Conservation (phyloP, 495 filamentous ascomycete genomes). For the Penicillium cosmopolitanum region DNA sequence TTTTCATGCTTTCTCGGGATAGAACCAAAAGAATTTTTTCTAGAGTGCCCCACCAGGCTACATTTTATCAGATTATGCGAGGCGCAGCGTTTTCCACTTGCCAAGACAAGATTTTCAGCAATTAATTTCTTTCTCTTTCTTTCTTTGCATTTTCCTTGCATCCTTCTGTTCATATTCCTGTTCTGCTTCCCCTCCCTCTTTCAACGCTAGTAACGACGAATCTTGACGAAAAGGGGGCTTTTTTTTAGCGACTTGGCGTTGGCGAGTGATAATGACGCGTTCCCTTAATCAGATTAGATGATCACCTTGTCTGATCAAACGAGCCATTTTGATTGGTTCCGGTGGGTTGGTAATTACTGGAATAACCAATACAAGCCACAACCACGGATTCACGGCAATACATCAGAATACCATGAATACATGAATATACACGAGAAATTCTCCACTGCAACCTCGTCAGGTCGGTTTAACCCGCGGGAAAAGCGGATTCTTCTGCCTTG, state of each 20-base stretch:
- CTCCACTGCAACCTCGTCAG: too few relatives aligned
- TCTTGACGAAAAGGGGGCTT: too few relatives aligned
- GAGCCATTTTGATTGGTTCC: background rate
- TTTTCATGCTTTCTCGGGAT: background rate
- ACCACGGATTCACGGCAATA: background rate
- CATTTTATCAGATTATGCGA: constrained; percentile 20
- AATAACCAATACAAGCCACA: background rate
- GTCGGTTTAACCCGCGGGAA: too few relatives aligned
- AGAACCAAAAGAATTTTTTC: constrained; percentile 6
- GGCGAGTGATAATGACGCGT: background rate
- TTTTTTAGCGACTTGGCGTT: constrained; percentile 10
- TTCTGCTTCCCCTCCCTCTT: background rate
- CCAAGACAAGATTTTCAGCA: background rate
- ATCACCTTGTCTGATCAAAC: constrained; percentile 38
- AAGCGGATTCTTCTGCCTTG: too few relatives aligned
- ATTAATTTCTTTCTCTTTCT: background rate
- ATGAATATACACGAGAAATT: background rate
- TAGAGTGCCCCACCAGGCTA: background rate
- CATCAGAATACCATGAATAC: background rate
- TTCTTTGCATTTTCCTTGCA: background rate
- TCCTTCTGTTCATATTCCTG: background rate
- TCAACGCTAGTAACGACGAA: background rate
- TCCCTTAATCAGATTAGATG: constrained; percentile 38
- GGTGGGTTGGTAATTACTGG: background rate
- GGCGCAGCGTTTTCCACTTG: background rate